Percentiles rank a stretch among this genome's conserved stretches.
These are phyloP conservation scores for Vanderwaltozyma yarrowii DNA, from an alignment of 805 yeast species.

Conservation along the genomic window DNA sequence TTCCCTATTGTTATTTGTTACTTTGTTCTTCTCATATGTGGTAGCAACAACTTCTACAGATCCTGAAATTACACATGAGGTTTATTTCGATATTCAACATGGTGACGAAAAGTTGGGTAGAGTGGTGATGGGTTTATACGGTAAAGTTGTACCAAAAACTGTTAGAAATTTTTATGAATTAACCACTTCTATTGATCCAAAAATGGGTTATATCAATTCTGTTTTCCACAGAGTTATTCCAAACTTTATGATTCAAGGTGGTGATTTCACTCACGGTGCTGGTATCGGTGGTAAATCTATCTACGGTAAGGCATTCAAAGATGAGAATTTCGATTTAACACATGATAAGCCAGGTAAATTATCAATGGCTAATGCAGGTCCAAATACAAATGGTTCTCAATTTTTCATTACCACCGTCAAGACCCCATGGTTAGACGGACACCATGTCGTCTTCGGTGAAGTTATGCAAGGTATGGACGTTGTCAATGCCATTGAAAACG, in stretches of 20 bases:
- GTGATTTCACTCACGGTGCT: slow-evolving; percentile 60
- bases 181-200: slow-evolving; percentile 63
- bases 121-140: slow-evolving; percentile 78
- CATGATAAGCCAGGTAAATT: slow-evolving; percentile 61
- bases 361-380: slow-evolving; percentile 77
- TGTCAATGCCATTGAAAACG: slow-evolving; percentile 61
- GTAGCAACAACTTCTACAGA: slow-evolving; percentile 7
- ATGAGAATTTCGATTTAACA: slow-evolving; percentile 57
- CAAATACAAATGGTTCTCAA: slow-evolving; percentile 82
- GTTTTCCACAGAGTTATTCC: slow-evolving; percentile 67
- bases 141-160: slow-evolving; percentile 78
- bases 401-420: slow-evolving; percentile 80
- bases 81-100: slow-evolving; percentile 75
- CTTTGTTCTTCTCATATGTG: not conserved
- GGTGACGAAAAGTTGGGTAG: slow-evolving; percentile 74
- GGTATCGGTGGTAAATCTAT: slow-evolving; percentile 72
- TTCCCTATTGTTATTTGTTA: not conserved
- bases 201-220: slow-evolving; percentile 50
- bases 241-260: slow-evolving; percentile 71
- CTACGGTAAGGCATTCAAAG: slow-evolving; percentile 56
- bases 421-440: slow-evolving; percentile 87
- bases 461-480: slow-evolving; percentile 83
- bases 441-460: slow-evolving; percentile 94
- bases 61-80: slow-evolving; percentile 55
- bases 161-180: slow-evolving; percentile 80